Evolutionary conservation across 176 grass and related monocot species (phyloP), one percentile per base, ranked within the genome.

Genomic region (Aegilops bicornis): DNA sequence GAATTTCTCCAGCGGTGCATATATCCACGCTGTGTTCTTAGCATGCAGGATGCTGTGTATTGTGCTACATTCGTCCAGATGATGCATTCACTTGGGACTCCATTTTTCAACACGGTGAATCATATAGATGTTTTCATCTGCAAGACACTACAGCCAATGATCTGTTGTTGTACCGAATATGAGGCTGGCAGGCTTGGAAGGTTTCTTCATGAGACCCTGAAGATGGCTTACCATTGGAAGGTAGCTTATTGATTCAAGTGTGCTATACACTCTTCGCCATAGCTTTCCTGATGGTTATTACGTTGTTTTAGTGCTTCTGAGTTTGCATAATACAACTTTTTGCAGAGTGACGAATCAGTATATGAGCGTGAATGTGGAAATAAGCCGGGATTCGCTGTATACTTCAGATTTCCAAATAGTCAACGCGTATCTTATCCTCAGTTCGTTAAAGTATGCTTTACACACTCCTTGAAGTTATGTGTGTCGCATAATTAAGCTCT

Each of bases 281-380:
- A 33, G 48, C 14, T 50, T 65, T 80, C 63, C 17, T 84, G 43
- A 58, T 45, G 13, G 71, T 75, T 71, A 52, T 85, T 86, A 50
- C 70, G 65, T 91, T 15, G 43, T 84, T 86, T 79, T 66, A 63
- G 40, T 76, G 63, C 42, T 82, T 73, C 43, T 86, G 64, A 89
- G 62, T 71, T 76, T 87, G 52, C 66, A 42, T 56, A 48, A 59
- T 86, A 58, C 82, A 66, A 90, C 80, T 33, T 58, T 74, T 89
- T 77, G 77, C 92, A 99, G 97, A 96, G 89, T 75, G 90, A 96
- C 85, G 97, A 99, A 88, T 91, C 92, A 85, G 86, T 94, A 66
- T 99, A 99, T 99, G 97, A 99, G 90, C 87, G 80, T 32, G 97
- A 97, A 91, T 99, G 97, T 87, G 97, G 82, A 79, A 99, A 94